Conservation (phyloP, 768 basidiomycete genomes). For the Coprinellus micaceus region DNA sequence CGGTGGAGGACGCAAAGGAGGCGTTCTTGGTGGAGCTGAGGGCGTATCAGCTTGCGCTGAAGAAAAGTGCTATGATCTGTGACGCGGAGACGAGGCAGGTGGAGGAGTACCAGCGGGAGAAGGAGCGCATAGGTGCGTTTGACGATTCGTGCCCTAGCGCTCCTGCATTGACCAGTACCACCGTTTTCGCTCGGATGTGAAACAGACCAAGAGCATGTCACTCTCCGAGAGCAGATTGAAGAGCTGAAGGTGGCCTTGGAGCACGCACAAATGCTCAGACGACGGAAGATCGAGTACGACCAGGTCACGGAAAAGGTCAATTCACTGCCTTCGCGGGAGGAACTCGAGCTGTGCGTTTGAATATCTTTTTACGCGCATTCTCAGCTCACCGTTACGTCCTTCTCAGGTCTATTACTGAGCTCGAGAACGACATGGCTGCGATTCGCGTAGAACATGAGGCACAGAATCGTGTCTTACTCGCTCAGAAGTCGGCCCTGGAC, state of each 20-base stretch:
- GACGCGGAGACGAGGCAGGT: constrained; percentile 85
- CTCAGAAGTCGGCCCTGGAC: constrained; percentile 67
- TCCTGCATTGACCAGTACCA: too few species aligned
- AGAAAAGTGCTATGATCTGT: constrained; percentile 80
- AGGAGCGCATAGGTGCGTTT: constrained; percentile 63
- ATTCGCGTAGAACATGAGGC: constrained; percentile 73
- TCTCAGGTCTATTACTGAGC: constrained; percentile 60
- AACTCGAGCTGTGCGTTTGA: constrained; percentile 67
- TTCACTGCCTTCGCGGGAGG: constrained; percentile 68
- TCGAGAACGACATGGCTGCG: constrained; percentile 77
- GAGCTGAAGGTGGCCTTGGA: constrained; percentile 74
- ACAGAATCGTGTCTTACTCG: constrained; percentile 61
- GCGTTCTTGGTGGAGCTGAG: constrained; percentile 76
- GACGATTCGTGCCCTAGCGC: neutral
- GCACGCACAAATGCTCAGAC: constrained; percentile 71
- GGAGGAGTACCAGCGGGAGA: constrained; percentile 75
- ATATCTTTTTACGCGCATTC: neutral
- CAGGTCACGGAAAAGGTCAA: constrained; percentile 80
- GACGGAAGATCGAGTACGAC: constrained; percentile 85
- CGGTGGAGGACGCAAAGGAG: constrained; percentile 69
- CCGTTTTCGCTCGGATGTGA: too few species aligned
- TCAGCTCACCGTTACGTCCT: neutral
- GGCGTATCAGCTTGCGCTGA: constrained; percentile 68
- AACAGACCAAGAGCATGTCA: constrained; percentile 68
- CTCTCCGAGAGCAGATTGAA: constrained; percentile 65